Evolutionary conservation across 148 eudicot species (phyloP).

Genomic region (Spergularia bocconei): DNA sequence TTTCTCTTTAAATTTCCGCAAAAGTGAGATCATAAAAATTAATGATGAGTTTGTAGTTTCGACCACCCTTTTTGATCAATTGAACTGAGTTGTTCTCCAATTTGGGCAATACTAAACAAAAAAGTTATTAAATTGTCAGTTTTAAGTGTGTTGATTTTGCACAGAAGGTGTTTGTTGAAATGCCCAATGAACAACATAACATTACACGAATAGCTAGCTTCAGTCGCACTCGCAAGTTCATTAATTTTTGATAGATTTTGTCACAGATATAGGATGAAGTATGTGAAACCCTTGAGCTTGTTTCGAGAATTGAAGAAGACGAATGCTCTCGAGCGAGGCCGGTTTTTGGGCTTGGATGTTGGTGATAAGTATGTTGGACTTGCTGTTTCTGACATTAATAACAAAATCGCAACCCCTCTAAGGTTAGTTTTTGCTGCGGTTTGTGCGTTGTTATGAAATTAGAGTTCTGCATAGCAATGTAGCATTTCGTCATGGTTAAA

Average conservation of each 20-base stretch:
- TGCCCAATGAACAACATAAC: conserved; percentile 6
- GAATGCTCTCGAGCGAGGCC: conserved; percentile 40
- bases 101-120: not conserved
- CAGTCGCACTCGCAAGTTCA: not conserved
- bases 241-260: conserved; percentile 4
- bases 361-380: conserved; percentile 92
- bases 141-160: not conserved
- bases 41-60: no score
- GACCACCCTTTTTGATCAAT: not conserved
- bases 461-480: not conserved
- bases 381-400: conserved; percentile 68
- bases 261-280: conserved; percentile 48
- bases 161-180: conserved; percentile 28
- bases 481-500: not conserved
- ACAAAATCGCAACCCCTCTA: conserved; percentile 69
- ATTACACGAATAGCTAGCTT: not conserved
- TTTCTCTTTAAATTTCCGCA: not conserved
- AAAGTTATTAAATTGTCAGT: not conserved
- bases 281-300: conserved; percentile 61
- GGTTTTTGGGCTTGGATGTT: conserved; percentile 84
- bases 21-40: no score
- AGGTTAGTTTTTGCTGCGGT: conserved; percentile 35
- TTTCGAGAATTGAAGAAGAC: conserved; percentile 60
- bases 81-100: conserved; percentile 3
- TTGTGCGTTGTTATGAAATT: not conserved